Evolutionary conservation across 768 basidiomycete genomes (phyloP).

Genomic region (Xerocomellus intermedius): DNA sequence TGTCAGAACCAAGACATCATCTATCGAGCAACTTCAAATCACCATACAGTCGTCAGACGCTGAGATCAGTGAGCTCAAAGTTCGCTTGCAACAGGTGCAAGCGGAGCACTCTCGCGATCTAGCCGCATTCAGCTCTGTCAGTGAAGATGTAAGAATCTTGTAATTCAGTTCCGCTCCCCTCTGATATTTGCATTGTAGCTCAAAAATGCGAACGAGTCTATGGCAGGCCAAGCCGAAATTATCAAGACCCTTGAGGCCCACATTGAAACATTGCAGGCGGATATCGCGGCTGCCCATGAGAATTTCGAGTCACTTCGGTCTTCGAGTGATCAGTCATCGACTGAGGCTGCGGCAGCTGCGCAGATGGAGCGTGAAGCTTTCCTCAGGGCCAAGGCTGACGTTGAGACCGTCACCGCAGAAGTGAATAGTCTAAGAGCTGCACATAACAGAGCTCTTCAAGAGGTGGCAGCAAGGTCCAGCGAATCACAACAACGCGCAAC

Average conservation of each 20-base stretch:
- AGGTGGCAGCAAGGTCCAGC: conserved; percentile 43
- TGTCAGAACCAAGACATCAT: conserved; percentile 43
- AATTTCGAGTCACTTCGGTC: conserved; percentile 50
- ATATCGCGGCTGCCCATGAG: conserved; percentile 49
- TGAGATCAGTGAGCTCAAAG: conserved; percentile 44
- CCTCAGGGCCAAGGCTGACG: conserved; percentile 59
- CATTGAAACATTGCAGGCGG: conserved; percentile 48
- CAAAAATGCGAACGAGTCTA: conserved; percentile 43
- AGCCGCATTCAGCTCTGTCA: conserved; percentile 40
- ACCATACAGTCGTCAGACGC: conserved; percentile 49
- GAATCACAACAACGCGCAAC: conserved; percentile 48
- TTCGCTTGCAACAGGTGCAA: conserved; percentile 39
- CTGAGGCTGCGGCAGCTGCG: conserved; percentile 49
- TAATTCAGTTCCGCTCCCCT: not conserved
- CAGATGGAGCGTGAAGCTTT: conserved; percentile 63
- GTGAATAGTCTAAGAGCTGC: conserved; percentile 47
- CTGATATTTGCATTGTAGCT: conserved; percentile 41
- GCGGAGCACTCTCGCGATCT: conserved; percentile 24
- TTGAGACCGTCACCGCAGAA: conserved; percentile 55
- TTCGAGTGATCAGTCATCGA: conserved; percentile 43
- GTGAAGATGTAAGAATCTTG: conserved; percentile 47
- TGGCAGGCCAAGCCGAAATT: conserved; percentile 41
- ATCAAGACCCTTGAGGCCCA: conserved; percentile 51
- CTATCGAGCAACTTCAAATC: conserved; percentile 46
- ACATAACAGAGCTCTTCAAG: conserved; percentile 49